Percentiles rank a stretch among this genome's conserved stretches.
phyloP scores from a whole-genome alignment of 1,284 basidiomycete species.

The Caloboletus inedulis region DNA sequence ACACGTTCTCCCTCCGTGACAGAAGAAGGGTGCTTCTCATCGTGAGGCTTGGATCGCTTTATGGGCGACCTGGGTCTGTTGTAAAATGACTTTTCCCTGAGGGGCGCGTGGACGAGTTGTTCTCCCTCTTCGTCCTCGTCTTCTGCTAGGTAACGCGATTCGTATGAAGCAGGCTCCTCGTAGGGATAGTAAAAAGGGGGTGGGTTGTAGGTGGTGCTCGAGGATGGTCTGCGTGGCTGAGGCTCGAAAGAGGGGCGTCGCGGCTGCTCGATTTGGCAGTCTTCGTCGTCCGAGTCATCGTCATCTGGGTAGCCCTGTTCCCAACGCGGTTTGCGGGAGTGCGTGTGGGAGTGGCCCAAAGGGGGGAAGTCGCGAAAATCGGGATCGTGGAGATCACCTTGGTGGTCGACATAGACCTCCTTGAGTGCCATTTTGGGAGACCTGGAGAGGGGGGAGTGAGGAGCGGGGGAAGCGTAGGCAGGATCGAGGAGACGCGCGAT shows the following conservation, averaged over 20 bases:
- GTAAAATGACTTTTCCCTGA: slow-evolving; percentile 29
- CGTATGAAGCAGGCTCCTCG: slow-evolving; percentile 36
- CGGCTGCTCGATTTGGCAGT: slow-evolving; percentile 8
- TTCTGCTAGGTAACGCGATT: slow-evolving; percentile 26
- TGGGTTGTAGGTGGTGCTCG: slow-evolving; percentile 20
- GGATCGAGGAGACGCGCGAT: slow-evolving; percentile 64
- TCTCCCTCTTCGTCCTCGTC: slow-evolving; percentile 34
- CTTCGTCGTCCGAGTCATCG: slow-evolving; percentile 31
- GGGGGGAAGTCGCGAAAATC: slow-evolving; percentile 63
- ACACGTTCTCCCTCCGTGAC: slow-evolving; percentile 10
- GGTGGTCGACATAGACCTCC: slow-evolving; percentile 54
- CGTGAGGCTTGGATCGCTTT: slow-evolving; percentile 20
- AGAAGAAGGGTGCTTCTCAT: slow-evolving; percentile 27
- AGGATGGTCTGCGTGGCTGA: slow-evolving; percentile 23
- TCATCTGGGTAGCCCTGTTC: slow-evolving; percentile 27
- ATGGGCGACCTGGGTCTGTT: slow-evolving; percentile 20
- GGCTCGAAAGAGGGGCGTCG: slow-evolving; percentile 22
- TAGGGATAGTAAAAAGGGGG: slow-evolving; percentile 24
- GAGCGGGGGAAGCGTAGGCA: slow-evolving; percentile 46
- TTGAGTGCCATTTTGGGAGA: slow-evolving; percentile 27
- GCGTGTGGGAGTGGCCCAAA: slow-evolving; percentile 26
- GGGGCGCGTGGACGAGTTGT: slow-evolving; percentile 19
- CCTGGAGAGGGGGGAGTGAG: slow-evolving; percentile 25
- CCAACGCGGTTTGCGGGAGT: slow-evolving; percentile 23
- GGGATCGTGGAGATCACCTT: slow-evolving; percentile 63